Evolutionary conservation across 345 rosid genomes (phyloP), one percentile per base, ranked within the genome.

Genomic region (Eucalyptus cloeziana): DNA sequence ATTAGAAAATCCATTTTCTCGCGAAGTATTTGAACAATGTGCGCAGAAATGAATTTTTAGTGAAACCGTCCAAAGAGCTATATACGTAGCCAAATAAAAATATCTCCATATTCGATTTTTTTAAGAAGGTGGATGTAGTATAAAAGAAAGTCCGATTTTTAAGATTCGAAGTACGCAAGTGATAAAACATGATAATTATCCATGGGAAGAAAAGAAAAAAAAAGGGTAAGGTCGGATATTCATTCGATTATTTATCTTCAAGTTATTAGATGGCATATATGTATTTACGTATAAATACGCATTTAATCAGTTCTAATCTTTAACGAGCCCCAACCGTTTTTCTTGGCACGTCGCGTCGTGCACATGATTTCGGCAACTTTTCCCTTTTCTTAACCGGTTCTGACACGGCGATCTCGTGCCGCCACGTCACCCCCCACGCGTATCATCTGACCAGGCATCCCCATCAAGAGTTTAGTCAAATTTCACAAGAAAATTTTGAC

Each of bases 31-130:
- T 67, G 9, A 15, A 67, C 37, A 15, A 67, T 67, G 6, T 15
- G 22, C 1, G 4, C 0, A 0, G 76, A 15, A 67, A n/a, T 4
- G 31, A 8, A 31, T 15, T 27, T 62, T 67, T 3, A 31, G 6
- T 31, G 16, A 10, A 67, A 31, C 79, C 5, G 11, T 31, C 43
- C 43, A 0, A 67, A 4, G 12, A 31, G 33, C 8, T 52, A 19
- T 52, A 19, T 7, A 52, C 24, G 7, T 52, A 31, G 17, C 62
- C 10, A 67, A 67, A 67, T 31, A 15, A n/a, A 67, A 14, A 67
- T 67, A n/a, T 31, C 79, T 31, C 5, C 8, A 31, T 33, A 67
- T 67, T 67, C 6, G 3, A 15, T 31, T 8, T 67, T n/a, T 19
- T 31, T n/a, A 31, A 67, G 21, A 7, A 67, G 11, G 5, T 7